phyloP scores from a whole-genome alignment of 371 early-diverging fungal species.

The Haplosporangium sp. region DNA sequence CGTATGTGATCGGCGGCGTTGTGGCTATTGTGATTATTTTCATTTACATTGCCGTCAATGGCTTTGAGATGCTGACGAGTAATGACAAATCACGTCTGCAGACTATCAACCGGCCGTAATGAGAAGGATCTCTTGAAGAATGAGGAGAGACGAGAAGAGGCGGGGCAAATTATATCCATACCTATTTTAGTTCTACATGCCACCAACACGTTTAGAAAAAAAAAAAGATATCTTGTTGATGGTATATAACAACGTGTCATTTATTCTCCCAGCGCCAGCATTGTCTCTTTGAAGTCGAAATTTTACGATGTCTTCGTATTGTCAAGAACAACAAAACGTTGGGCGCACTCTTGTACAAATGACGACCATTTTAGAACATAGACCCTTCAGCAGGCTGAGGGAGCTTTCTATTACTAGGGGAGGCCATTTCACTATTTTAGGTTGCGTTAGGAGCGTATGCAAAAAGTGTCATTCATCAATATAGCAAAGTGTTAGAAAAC shows the following conservation, averaged over 20 bases:
- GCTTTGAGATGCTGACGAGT: constrained; percentile 45
- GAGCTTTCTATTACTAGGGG: constrained; percentile 81
- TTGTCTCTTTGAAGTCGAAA: no score
- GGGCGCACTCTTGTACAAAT: no score
- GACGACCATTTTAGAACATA: no score
- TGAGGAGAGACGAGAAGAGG: no score
- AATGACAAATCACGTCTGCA: constrained; percentile 45
- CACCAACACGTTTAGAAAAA: neutral
- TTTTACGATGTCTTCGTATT: no score
- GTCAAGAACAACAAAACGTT: no score
- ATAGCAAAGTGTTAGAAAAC: neutral
- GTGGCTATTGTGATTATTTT: constrained; percentile 31
- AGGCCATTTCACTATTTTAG: constrained; percentile 94
- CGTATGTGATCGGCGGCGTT: constrained; percentile 31
- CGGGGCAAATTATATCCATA: no score
- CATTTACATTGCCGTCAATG: constrained; percentile 25
- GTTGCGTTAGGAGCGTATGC: no score
- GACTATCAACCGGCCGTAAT: constrained; percentile 23
- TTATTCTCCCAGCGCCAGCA: no score
- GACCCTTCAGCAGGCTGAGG: constrained; percentile 92
- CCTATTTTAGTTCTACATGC: neutral
- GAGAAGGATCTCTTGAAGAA: no score
- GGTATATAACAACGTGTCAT: neutral
- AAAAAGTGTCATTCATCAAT: no score
- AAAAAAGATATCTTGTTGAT: neutral